Base-by-base conservation (phyloP, 2,329 filamentous ascomycete genomes). In the Diplocarpon rosae region DNA sequence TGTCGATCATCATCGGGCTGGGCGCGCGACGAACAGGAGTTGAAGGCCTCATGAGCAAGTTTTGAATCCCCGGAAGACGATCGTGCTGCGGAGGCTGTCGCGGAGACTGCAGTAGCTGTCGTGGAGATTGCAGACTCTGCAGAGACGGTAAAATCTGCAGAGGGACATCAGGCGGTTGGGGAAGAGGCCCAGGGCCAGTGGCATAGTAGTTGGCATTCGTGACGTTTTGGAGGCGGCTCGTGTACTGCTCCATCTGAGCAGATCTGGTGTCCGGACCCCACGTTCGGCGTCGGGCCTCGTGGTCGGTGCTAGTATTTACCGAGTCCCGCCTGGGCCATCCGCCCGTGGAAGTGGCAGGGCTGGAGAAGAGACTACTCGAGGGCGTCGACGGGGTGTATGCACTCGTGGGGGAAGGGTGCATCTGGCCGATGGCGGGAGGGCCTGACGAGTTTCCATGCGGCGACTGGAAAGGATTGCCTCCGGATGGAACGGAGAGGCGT, bases 21-120 rank as follows among this genome's bases (percentile, higher is more conserved):
- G 76, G 70, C 43, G 74, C 73, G 37, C 81, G 76, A 39, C 77
- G 73, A 1, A 76, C 74, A 7, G 81, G 78, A 0, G 83, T 76
- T 11, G 70, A 62, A 1, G 78, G 73, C 15, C 74, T 75, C 46
- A 75, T 82, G 17, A 85, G 69, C 45, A 95, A 95, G 13, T 86
- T 93, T 61, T 94, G 87, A 53, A 95, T 95, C 12, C 89, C 88
- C 1, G 89, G 89, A 12, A 95, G 72, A 32, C 86, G 30, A 32
- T 78, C 12, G 86, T 69, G 4, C 72, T 65, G 6, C 71, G 75
- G 54, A 45, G 38, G 7, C 34, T 17, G 5, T 81, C 78, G 62
- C 65, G 77, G 8, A 8, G 29, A 13, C 29, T 13, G 29, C 29
- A 13, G 29, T 13, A 30, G n/a, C n/a, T n/a, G n/a, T n/a, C n/a